Percentiles rank a stretch among this genome's conserved stretches.
phyloP scores from a whole-genome alignment of 2,329 filamentous ascomycete species.

The Grosmannia penicillata region DNA sequence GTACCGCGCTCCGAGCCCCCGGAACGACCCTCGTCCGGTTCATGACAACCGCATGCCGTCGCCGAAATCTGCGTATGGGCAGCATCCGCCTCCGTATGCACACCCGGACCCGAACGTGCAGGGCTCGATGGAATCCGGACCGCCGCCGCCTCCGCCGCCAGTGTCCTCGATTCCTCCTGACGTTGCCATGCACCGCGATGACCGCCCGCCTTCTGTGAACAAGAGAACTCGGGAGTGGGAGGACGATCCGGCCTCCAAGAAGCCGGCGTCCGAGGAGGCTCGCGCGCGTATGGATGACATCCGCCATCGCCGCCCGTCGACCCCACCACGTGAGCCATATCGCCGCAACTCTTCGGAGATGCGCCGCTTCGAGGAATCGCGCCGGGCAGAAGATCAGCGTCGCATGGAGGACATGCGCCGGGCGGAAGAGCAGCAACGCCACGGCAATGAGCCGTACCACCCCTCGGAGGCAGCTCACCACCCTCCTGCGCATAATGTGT shows the following conservation, averaged over 20 bases:
- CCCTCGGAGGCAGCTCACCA: conserved; percentile 89
- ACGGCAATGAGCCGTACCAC: conserved; percentile 67
- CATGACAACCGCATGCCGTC: conserved; percentile 80
- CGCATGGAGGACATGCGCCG: conserved; percentile 39
- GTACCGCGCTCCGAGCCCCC: conserved; percentile 66
- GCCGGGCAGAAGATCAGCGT: conserved; percentile 44
- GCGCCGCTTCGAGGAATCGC: conserved; percentile 49
- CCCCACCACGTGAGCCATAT: conserved; percentile 53
- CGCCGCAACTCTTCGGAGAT: conserved; percentile 66
- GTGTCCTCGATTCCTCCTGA: conserved; percentile 45
- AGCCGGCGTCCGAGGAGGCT: conserved; percentile 76
- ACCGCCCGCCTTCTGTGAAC: conserved; percentile 65
- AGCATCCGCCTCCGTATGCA: conserved; percentile 56
- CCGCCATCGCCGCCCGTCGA: conserved; percentile 62
- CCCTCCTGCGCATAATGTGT: conserved; percentile 46
- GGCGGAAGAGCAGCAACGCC: conserved; percentile 48
- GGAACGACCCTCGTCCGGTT: conserved; percentile 69
- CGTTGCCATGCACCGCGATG: conserved; percentile 46
- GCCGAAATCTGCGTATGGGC: conserved; percentile 74
- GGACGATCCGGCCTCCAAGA: conserved; percentile 64
- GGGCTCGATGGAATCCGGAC: conserved; percentile 38
- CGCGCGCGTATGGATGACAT: conserved; percentile 77
- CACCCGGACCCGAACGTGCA: conserved; percentile 60
- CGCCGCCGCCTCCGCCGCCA: conserved; percentile 39
- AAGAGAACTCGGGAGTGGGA: conserved; percentile 94